Evolutionary conservation across 2,329 filamentous ascomycete genomes (phyloP).

Genomic region (Pleoardoris graminearum): DNA sequence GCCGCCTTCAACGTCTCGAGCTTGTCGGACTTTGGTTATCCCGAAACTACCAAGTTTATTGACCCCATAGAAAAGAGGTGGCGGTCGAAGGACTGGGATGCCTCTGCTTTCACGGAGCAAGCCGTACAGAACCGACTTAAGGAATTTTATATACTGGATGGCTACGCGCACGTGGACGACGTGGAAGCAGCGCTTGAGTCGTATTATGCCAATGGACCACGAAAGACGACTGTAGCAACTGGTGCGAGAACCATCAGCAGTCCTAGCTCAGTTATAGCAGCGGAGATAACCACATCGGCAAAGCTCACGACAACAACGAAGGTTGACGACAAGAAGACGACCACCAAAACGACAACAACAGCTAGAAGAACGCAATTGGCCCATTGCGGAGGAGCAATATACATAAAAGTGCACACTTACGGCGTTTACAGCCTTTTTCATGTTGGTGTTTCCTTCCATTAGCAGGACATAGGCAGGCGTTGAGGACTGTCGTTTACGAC

Average conservation of each 20-base stretch:
- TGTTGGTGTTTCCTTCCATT: background rate
- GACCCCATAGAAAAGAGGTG: conserved; percentile 40
- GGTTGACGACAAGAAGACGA: background rate
- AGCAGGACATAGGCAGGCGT: background rate
- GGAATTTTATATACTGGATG: conserved; percentile 33
- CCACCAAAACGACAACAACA: background rate
- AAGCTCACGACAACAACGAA: background rate
- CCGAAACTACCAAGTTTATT: conserved; percentile 39
- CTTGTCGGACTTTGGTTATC: conserved; percentile 39
- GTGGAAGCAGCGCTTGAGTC: conserved; percentile 32
- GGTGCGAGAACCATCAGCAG: background rate
- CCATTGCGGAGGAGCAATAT: background rate
- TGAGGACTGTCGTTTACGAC: background rate
- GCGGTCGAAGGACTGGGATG: conserved; percentile 27
- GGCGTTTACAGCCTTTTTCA: too few species aligned
- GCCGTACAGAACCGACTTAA: conserved; percentile 28
- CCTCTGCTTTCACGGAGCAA: conserved; percentile 24
- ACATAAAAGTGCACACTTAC: too few species aligned
- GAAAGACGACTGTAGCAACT: conserved; percentile 24
- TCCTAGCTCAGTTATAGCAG: background rate
- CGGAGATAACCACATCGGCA: background rate
- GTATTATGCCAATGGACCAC: conserved; percentile 30
- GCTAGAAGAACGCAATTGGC: too few species aligned
- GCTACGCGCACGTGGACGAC: conserved; percentile 30
- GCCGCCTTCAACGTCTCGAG: conserved; percentile 49